These are phyloP conservation scores for Didymella segeticola DNA, from an alignment of 2,329 filamentous ascomycete genomes.

Conservation along the genomic window DNA sequence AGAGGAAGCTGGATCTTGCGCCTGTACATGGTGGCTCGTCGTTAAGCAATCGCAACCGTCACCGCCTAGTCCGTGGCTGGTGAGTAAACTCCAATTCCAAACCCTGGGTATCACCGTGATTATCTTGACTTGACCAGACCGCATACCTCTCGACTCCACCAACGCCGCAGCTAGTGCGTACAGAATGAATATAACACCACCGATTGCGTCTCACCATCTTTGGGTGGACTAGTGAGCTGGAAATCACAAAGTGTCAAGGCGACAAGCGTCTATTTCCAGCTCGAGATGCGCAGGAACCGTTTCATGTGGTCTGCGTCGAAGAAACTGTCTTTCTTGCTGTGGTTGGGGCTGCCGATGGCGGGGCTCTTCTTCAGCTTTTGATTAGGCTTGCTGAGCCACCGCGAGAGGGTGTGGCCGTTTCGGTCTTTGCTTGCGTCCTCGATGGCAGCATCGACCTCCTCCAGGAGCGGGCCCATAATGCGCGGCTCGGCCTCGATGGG, in stretches of 20 bases:
- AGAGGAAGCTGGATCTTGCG: slow-evolving; percentile 39
- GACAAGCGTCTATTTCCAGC: slow-evolving; percentile 33
- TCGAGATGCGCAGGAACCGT: slow-evolving; percentile 44
- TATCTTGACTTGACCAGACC: slow-evolving; percentile 19
- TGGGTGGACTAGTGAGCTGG: background rate
- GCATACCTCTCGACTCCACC: slow-evolving; percentile 17
- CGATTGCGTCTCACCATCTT: background rate
- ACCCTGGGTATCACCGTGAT: slow-evolving; percentile 22
- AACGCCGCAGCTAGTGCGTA: slow-evolving; percentile 17
- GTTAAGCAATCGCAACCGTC: slow-evolving; percentile 19
- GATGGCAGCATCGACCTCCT: slow-evolving; percentile 38
- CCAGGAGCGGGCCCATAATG: slow-evolving; percentile 45
- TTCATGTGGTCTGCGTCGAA: slow-evolving; percentile 48
- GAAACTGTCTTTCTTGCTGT: slow-evolving; percentile 43
- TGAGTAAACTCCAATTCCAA: slow-evolving; percentile 19
- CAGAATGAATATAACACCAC: slow-evolving; percentile 3
- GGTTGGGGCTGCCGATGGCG: slow-evolving; percentile 13
- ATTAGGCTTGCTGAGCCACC: slow-evolving; percentile 42
- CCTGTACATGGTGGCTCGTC: slow-evolving; percentile 15
- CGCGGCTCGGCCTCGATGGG: slow-evolving; percentile 44
- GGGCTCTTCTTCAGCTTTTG: slow-evolving; percentile 25
- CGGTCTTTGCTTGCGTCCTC: slow-evolving; percentile 32
- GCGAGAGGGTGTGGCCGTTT: slow-evolving; percentile 34
- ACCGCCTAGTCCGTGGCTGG: slow-evolving; percentile 12
- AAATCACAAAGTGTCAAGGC: too few species aligned